Conservation (phyloP, 257 asterid genomes). For the Lantana camara region DNA sequence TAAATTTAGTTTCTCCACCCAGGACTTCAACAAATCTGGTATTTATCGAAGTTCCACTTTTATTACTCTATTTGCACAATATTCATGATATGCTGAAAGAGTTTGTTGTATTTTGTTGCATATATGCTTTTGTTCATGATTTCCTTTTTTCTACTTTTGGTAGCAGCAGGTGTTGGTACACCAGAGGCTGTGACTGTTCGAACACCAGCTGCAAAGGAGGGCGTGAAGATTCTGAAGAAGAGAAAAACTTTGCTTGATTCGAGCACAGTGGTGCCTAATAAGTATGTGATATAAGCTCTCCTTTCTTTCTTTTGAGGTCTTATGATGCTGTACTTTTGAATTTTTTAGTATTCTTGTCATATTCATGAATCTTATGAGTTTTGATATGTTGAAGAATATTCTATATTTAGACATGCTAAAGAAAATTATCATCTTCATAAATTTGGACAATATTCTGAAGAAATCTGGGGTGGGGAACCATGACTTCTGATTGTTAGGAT, state of each 20-base stretch:
- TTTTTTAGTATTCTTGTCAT: slow-evolving; percentile 7
- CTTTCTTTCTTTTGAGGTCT: background rate
- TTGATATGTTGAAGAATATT: background rate
- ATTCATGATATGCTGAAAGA: background rate
- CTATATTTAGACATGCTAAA: background rate
- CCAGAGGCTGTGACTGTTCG: slow-evolving; percentile 47
- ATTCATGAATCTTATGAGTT: background rate
- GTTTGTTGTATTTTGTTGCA: background rate
- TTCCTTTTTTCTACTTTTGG: background rate
- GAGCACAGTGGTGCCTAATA: slow-evolving; percentile 43
- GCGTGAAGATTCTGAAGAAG: slow-evolving; percentile 50
- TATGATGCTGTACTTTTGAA: background rate
- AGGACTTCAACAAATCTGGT: slow-evolving; percentile 27
- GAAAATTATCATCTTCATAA: background rate
- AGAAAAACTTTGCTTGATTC: slow-evolving; percentile 52
- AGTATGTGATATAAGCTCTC: slow-evolving; percentile 42
- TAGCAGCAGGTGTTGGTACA: slow-evolving; percentile 34
- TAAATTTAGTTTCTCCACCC: slow-evolving; percentile 36
- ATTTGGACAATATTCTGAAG: slow-evolving; percentile 5
- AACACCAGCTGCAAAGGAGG: slow-evolving; percentile 78
- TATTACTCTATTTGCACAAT: background rate
- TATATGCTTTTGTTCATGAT: slow-evolving; percentile 10
- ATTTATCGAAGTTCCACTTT: background rate
- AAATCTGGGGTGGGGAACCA: too few relatives aligned
- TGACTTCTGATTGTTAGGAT: slow-evolving; percentile 37